Conservation (phyloP, 2,329 filamentous ascomycete genomes). For the Sporothrix protearum region DNA sequence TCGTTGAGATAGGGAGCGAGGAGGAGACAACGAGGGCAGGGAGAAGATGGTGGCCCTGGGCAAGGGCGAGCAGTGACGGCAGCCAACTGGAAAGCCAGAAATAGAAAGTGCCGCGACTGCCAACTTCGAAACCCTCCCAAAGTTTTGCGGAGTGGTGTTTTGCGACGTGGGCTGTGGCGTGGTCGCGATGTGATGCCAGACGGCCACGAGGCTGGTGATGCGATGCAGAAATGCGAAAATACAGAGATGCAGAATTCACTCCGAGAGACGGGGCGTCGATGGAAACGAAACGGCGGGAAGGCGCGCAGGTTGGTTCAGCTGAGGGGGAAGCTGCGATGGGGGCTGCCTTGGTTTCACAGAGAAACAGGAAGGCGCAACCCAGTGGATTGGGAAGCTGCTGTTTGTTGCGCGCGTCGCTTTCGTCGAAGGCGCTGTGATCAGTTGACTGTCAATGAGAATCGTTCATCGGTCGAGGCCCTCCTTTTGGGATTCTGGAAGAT, state of each 20-base stretch:
- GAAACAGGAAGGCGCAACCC: background rate
- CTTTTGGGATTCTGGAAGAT: background rate
- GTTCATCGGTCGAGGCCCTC: background rate
- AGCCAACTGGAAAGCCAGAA: background rate
- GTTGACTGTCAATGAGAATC: background rate
- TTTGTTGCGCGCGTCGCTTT: background rate
- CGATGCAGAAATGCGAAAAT: background rate
- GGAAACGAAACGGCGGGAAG: conserved; percentile 7
- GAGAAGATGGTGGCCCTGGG: too few species aligned
- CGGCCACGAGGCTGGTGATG: background rate
- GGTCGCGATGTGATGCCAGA: background rate
- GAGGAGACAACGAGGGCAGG: too few species aligned
- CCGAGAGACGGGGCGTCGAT: background rate
- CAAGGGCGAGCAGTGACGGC: background rate
- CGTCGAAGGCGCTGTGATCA: background rate
- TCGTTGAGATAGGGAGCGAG: background rate
- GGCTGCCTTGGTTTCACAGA: background rate
- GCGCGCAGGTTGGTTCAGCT: background rate
- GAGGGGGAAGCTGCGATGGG: background rate
- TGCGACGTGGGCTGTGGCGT: conserved; percentile 5
- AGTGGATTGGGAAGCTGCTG: background rate
- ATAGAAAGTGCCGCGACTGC: background rate
- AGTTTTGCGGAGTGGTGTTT: background rate
- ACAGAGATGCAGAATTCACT: background rate
- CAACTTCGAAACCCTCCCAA: background rate